Conservation (phyloP, 2,329 filamentous ascomycete genomes). For the Apiospora rasikravindrae region DNA sequence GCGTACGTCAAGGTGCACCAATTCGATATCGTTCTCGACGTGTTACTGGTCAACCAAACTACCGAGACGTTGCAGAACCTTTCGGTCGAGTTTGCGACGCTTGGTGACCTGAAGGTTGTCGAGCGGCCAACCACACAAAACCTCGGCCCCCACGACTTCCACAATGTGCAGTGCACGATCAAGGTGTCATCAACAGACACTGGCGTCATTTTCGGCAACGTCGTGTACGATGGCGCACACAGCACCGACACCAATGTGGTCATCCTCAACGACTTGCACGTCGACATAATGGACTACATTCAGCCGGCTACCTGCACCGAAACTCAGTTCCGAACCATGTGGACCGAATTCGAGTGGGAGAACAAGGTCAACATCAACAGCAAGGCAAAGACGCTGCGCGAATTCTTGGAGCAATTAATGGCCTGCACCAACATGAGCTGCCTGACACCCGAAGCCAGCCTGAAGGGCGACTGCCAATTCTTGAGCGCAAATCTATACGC, state of each 20-base stretch:
- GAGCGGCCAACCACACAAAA: constrained; percentile 97
- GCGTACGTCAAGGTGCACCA: constrained; percentile 99
- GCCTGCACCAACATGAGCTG: constrained; percentile 99
- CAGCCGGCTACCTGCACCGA: constrained; percentile 96
- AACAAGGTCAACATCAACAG: constrained; percentile 99
- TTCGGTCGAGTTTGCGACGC: constrained; percentile 96
- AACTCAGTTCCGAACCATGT: constrained; percentile 99
- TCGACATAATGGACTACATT: constrained; percentile 99
- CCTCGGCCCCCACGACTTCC: constrained; percentile 91
- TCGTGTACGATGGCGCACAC: constrained; percentile 93
- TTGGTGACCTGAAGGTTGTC: constrained; percentile 97
- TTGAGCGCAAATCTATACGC: constrained; percentile 96
- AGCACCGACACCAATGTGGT: constrained; percentile 95
- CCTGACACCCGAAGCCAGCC: constrained; percentile 90
- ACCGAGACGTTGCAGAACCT: constrained; percentile 96
- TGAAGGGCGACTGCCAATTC: constrained; percentile 98
- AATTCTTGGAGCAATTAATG: constrained; percentile 95
- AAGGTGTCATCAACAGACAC: constrained; percentile 98
- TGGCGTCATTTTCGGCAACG: constrained; percentile 97
- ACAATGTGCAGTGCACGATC: constrained; percentile 98
- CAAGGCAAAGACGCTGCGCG: constrained; percentile 88
- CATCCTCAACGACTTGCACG: constrained; percentile 96
- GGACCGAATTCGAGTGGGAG: constrained; percentile 99
- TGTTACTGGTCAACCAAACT: constrained; percentile 96
- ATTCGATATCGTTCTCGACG: constrained; percentile 97